Conservation (phyloP, 805 yeast species). For the Candida nanaspora region DNA sequence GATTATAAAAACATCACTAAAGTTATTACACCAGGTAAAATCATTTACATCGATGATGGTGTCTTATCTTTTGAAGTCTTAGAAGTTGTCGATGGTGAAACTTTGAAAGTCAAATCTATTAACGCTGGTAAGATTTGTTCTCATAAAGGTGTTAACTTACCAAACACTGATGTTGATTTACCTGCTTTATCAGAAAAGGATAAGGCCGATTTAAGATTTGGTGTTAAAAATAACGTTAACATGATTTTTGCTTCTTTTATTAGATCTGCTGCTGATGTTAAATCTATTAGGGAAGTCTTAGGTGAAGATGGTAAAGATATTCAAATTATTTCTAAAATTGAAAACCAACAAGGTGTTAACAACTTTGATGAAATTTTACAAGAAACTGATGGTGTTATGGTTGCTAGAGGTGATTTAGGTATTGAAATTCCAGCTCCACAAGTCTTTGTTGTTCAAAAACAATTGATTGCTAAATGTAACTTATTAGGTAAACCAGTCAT, state of each 20-base stretch:
- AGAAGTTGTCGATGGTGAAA: conserved; percentile 71
- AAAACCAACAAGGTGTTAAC: conserved; percentile 99
- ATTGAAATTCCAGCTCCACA: conserved; percentile 99
- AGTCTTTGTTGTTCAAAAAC: conserved; percentile 97
- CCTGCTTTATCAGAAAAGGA: conserved; percentile 98
- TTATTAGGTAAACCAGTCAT: conserved; percentile 98
- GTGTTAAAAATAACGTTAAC: conserved; percentile 96
- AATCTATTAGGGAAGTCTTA: conserved; percentile 83
- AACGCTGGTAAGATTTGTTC: conserved; percentile 95
- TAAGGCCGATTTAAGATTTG: conserved; percentile 83
- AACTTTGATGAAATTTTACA: conserved; percentile 93
- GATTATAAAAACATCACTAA: conserved; percentile 96
- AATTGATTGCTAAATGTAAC: conserved; percentile 98
- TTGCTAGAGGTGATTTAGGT: conserved; percentile 99
- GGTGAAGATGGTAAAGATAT: conserved; percentile 96
- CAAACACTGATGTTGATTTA: conserved; percentile 97
- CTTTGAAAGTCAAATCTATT: conserved; percentile 80
- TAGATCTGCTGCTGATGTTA: conserved; percentile 88
- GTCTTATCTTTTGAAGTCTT: conserved; percentile 90
- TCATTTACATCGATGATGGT: conserved; percentile 97
- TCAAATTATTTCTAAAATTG: conserved; percentile 96
- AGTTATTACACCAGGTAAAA: conserved; percentile 81
- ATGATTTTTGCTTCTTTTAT: conserved; percentile 98
- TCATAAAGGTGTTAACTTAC: conserved; percentile 98
- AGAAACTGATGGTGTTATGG: conserved; percentile 99